Evolutionary conservation across 2,329 filamentous ascomycete genomes (phyloP), one percentile per base, ranked within the genome.

Genomic region (Phoma sp.): DNA sequence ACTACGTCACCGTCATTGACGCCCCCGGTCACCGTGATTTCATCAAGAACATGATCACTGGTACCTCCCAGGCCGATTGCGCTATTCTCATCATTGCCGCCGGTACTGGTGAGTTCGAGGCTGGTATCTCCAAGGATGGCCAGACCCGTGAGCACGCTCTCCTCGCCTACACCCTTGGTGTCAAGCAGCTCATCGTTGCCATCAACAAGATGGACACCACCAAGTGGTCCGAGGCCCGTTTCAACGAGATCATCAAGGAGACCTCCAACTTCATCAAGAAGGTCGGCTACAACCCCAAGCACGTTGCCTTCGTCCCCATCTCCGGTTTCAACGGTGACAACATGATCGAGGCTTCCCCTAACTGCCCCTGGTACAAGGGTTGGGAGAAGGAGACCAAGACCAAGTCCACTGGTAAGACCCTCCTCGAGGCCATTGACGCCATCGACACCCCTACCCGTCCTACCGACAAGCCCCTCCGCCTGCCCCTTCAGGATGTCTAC

Each of bases 41-140:
- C 88, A 98, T 99, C 92, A 99, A 99, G 94, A 99, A 98, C 93
- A 99, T 99, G 95, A 99, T 99, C 83, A 98, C 95, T 90, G 95
- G 95, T 93, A 98, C 95, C 79, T 99, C 95, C 82, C 95, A 98
- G 90, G 95, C 95, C 76, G 95, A 99, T 80, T 98, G 95, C 85
- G 95, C 95, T 78, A 92, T 99, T 82, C 93, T 99, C 87, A 98
- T 99, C 85, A 99, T 99, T 84, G 95, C 94, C 76, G 92, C 95
- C 78, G 95, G 95, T 87, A 96, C 92, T 92, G 95, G 95, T 97
- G 95, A 99, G 89, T 99, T 99, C 89, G 95, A 99, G 89, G 95
- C 95, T 90, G 95, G 95, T 98, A 99, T 99, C 91, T 98, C 95
- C 89, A 99, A 99, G 92, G 95, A 98, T 92, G 95, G 95, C 83